Percentiles rank a stretch among this genome's conserved stretches.
These are phyloP conservation scores for Ophiostoma montium DNA, from an alignment of 2,329 filamentous ascomycete species.

Conservation along the genomic window DNA sequence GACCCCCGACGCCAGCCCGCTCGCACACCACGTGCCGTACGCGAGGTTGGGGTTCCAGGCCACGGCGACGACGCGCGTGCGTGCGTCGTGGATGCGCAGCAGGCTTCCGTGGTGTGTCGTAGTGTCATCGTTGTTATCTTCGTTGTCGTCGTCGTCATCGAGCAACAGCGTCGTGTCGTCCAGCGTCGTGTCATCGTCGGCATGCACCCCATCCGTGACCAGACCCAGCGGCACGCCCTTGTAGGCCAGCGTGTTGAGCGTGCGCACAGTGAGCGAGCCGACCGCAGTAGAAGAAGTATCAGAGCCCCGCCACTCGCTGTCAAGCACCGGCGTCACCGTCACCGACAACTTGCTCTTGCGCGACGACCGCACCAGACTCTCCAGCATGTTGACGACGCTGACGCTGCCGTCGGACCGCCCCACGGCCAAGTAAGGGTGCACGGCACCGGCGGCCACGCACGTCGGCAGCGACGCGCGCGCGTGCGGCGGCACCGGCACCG, in stretches of 20 bases:
- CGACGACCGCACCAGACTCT: conserved; percentile 24
- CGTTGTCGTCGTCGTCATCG: conserved; percentile 14
- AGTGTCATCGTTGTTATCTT: not conserved
- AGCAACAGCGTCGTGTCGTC: conserved; percentile 19
- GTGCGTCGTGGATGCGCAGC: conserved; percentile 39
- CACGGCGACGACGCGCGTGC: conserved; percentile 46
- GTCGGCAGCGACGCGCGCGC: conserved; percentile 21
- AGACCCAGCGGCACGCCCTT: not conserved
- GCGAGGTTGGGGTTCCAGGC: conserved; percentile 55
- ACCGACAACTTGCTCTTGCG: conserved; percentile 24
- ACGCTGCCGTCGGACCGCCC: conserved; percentile 34
- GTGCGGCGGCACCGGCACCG: conserved; percentile 33
- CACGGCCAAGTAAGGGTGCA: conserved; percentile 37
- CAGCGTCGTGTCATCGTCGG: not conserved
- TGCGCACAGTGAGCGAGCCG: not conserved
- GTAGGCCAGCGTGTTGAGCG: not conserved
- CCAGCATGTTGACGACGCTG: conserved; percentile 26
- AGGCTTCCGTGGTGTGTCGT: too few species aligned
- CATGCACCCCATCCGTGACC: conserved; percentile 3
- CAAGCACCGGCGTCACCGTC: conserved; percentile 32
- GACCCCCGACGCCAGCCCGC: conserved; percentile 51
- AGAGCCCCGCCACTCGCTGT: conserved; percentile 35
- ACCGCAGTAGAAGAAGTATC: too few species aligned
- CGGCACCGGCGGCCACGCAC: conserved; percentile 33
- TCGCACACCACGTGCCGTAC: conserved; percentile 54